These are phyloP conservation scores for Pseudocercospora vitis DNA, from an alignment of 2,329 filamentous ascomycete species.

Conservation along the genomic window DNA sequence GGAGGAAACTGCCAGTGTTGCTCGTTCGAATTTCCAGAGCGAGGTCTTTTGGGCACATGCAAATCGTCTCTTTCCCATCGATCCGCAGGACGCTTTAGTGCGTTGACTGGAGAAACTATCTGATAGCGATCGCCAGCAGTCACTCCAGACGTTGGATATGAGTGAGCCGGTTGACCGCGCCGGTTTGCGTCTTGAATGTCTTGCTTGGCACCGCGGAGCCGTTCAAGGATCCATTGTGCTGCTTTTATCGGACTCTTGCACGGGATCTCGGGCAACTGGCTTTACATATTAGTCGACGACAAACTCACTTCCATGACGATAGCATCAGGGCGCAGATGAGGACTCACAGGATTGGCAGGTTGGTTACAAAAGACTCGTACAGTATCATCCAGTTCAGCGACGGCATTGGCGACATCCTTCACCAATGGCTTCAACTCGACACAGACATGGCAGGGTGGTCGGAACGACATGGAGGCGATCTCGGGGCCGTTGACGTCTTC, in stretches of 20 bases:
- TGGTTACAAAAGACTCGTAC: conserved; percentile 21
- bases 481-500: conserved; percentile 26
- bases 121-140: neutral
- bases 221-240: conserved; percentile 31
- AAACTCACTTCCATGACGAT: neutral
- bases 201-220: conserved; percentile 22
- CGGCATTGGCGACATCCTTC: conserved; percentile 28
- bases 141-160: neutral
- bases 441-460: conserved; percentile 28
- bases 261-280: conserved; percentile 22
- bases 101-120: conserved; percentile 18
- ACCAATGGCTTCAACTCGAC: conserved; percentile 28
- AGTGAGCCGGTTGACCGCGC: neutral
- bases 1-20: conserved; percentile 7
- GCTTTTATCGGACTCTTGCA: conserved; percentile 22
- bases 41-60: conserved; percentile 23
- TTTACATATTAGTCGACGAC: neutral
- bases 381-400: conserved; percentile 28
- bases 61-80: conserved; percentile 24
- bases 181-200: conserved; percentile 23
- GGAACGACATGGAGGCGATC: conserved; percentile 24
- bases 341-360: neutral
- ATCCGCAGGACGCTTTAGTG: conserved; percentile 25
- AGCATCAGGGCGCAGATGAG: neutral
- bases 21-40: conserved; percentile 24